Conservation (phyloP, 495 filamentous ascomycete genomes). For the Penicillium egyptiacum region DNA sequence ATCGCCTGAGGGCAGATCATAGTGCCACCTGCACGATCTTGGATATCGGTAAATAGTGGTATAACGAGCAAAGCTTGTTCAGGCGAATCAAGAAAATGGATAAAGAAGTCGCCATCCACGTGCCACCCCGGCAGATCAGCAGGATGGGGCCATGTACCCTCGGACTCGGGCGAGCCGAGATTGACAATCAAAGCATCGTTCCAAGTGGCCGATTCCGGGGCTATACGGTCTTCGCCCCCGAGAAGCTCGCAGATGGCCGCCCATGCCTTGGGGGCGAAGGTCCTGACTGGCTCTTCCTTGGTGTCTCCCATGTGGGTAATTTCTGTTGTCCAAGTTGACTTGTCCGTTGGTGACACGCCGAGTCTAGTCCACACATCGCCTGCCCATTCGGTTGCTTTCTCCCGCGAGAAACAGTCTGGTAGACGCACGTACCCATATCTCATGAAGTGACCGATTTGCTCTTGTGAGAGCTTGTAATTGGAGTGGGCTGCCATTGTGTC, state of each 20-base stretch:
- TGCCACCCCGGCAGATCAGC: conserved; percentile 64
- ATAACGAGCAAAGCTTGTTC: conserved; percentile 73
- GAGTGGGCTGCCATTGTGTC: neutral
- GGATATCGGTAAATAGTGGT: conserved; percentile 67
- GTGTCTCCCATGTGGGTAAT: conserved; percentile 67
- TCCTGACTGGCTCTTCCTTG: conserved; percentile 50
- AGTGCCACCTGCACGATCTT: conserved; percentile 63
- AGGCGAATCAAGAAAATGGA: conserved; percentile 70
- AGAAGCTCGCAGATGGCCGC: conserved; percentile 67
- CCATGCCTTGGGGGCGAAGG: conserved; percentile 69
- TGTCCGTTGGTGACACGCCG: conserved; percentile 65
- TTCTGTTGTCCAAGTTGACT: conserved; percentile 62
- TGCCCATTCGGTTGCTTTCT: conserved; percentile 58
- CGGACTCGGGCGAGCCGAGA: conserved; percentile 58
- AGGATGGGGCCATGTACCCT: conserved; percentile 50
- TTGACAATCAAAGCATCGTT: conserved; percentile 73
- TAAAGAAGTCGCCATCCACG: conserved; percentile 75
- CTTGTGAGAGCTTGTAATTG: conserved; percentile 48
- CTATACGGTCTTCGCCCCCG: conserved; percentile 62
- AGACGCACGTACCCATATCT: conserved; percentile 64
- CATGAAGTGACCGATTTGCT: conserved; percentile 66
- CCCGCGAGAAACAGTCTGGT: conserved; percentile 58
- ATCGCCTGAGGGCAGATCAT: conserved; percentile 63
- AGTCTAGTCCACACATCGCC: conserved; percentile 65
- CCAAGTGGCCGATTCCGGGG: conserved; percentile 54